phyloP scores from a whole-genome alignment of 1,139 yeast species.

The Scheffersomyces insectosa region DNA sequence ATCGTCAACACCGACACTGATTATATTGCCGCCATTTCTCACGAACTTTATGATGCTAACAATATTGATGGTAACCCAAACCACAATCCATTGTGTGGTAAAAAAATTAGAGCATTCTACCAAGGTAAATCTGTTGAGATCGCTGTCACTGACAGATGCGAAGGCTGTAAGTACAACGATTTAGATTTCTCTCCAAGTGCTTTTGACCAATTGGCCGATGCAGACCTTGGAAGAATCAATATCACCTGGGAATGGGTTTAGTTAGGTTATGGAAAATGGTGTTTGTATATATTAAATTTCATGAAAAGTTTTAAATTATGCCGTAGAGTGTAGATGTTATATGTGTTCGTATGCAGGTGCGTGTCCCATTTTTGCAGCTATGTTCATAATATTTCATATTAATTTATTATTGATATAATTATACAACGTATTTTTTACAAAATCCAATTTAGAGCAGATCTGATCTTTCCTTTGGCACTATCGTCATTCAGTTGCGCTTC shows the following conservation, averaged over 20 bases:
- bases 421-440: constrained; percentile 6
- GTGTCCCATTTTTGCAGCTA: not conserved
- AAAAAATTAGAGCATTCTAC: constrained; percentile 38
- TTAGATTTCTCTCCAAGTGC: constrained; percentile 51
- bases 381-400: not conserved
- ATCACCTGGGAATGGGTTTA: constrained; percentile 36
- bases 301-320: not conserved
- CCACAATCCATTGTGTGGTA: constrained; percentile 45
- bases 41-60: constrained; percentile 32
- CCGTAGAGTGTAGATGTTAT: no score
- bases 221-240: constrained; percentile 42
- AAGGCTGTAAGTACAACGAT: constrained; percentile 37
- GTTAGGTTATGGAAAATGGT: not conserved
- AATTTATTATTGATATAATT: constrained; percentile 1
- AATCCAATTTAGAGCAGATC: constrained; percentile 13
- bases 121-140: constrained; percentile 45
- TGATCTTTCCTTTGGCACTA: constrained; percentile 6
- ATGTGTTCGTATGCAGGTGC: not conserved
- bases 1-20: constrained; percentile 46
- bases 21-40: constrained; percentile 46
- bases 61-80: constrained; percentile 39
- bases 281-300: not conserved
- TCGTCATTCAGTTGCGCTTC: constrained; percentile 14
- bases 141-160: constrained; percentile 45
- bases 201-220: constrained; percentile 38